These are phyloP conservation scores for Bimuria novae-zelandiae DNA, from an alignment of 2,329 filamentous ascomycete genomes.

Conservation along the genomic window DNA sequence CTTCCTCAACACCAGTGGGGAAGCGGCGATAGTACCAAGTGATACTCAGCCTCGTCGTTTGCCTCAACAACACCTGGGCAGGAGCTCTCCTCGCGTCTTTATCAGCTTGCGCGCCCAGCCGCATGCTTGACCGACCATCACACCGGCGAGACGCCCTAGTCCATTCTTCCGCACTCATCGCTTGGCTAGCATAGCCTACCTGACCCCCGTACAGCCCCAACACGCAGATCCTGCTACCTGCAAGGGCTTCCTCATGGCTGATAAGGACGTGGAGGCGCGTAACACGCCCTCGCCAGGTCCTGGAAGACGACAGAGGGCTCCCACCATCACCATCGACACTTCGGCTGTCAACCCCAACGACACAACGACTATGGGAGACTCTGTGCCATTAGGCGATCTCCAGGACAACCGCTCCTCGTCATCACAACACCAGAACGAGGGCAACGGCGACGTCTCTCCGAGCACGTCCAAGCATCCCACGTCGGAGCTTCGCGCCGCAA, in stretches of 20 bases:
- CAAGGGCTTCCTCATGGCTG: conserved; percentile 36
- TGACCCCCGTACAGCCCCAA: conserved; percentile 18
- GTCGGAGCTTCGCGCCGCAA: conserved; percentile 58
- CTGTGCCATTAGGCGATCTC: conserved; percentile 39
- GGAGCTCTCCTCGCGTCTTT: conserved; percentile 7
- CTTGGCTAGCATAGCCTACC: conserved; percentile 28
- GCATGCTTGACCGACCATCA: conserved; percentile 32
- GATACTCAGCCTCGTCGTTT: conserved; percentile 20
- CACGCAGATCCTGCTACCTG: conserved; percentile 11
- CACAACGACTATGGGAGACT: conserved; percentile 38
- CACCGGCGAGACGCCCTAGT: conserved; percentile 38
- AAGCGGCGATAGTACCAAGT: conserved; percentile 4
- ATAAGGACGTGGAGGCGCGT: conserved; percentile 28
- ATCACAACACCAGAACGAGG: conserved; percentile 24
- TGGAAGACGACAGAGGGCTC: conserved; percentile 48
- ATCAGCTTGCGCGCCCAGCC: conserved; percentile 20
- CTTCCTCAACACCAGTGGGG: not conserved
- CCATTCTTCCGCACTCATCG: conserved; percentile 34
- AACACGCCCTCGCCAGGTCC: conserved; percentile 36
- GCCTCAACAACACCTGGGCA: conserved; percentile 9
- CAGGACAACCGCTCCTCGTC: conserved; percentile 33
- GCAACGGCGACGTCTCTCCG: conserved; percentile 29
- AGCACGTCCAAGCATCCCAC: conserved; percentile 30
- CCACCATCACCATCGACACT: conserved; percentile 59
- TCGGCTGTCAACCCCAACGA: conserved; percentile 51